A percentile compares a stretch with the other conserved stretches of the same genome.
Conservation (phyloP, 441 rosid genomes). For the Gossypium davidsonii region DNA sequence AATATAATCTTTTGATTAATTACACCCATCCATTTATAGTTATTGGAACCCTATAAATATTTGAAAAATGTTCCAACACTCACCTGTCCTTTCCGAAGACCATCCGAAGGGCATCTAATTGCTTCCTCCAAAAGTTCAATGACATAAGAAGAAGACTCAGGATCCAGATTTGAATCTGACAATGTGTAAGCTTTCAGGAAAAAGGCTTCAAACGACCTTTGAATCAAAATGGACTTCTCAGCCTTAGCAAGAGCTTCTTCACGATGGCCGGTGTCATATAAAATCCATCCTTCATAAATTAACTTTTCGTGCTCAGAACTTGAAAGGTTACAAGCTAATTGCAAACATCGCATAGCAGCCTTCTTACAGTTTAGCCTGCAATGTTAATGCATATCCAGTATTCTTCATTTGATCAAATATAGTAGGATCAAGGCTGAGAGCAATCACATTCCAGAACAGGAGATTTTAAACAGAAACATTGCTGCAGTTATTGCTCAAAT, state of each 20-base stretch:
- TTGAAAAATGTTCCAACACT: no score
- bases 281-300: constrained; percentile 19
- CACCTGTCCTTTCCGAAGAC: constrained; percentile 29
- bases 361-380: constrained; percentile 58
- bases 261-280: constrained; percentile 52
- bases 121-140: constrained; percentile 62
- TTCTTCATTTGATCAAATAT: constrained; percentile 8
- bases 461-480: not conserved
- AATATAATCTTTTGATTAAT: no score
- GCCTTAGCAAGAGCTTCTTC: constrained; percentile 57
- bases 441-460: not conserved
- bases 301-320: constrained; percentile 46
- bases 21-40: no score
- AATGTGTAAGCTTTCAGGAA: constrained; percentile 62
- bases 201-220: constrained; percentile 59
- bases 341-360: constrained; percentile 52
- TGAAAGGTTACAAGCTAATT: constrained; percentile 50
- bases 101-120: constrained; percentile 54
- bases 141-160: constrained; percentile 38
- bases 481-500: not conserved
- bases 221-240: constrained; percentile 50
- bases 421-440: constrained; percentile 2
- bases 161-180: constrained; percentile 44
- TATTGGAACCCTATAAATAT: no score
- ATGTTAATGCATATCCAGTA: not conserved